phyloP scores from a whole-genome alignment of 768 basidiomycete species.

The Holtermannia corniformis region DNA sequence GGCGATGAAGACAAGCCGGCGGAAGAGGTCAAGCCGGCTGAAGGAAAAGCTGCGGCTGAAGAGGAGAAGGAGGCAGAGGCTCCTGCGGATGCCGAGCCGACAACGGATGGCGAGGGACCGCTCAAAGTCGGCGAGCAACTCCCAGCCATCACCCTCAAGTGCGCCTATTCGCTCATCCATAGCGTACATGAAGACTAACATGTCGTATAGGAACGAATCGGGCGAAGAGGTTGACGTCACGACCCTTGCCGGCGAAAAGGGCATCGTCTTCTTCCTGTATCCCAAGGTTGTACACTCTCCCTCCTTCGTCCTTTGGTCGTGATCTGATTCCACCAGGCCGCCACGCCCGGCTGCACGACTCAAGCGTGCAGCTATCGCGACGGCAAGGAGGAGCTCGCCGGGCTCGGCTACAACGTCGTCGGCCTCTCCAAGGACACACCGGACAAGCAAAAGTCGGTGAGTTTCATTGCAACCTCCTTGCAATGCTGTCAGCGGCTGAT shows the following conservation, averaged over 20 bases:
- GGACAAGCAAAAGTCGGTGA: conserved; percentile 71
- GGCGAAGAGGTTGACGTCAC: conserved; percentile 65
- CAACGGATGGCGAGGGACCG: conserved; percentile 17
- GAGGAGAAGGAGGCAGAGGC: conserved; percentile 33
- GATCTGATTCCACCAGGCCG: conserved; percentile 15
- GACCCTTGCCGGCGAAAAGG: conserved; percentile 54
- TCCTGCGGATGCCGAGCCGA: conserved; percentile 23
- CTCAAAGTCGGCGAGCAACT: conserved; percentile 67
- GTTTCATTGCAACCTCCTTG: conserved; percentile 12
- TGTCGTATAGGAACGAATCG: conserved; percentile 66
- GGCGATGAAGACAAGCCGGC: conserved; percentile 11
- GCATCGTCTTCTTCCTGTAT: conserved; percentile 55
- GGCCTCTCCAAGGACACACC: conserved; percentile 51
- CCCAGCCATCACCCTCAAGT: conserved; percentile 62
- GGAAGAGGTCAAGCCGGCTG: conserved; percentile 10
- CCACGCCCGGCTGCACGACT: conserved; percentile 63
- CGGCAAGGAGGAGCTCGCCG: conserved; percentile 62
- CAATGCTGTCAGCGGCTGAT: conserved; percentile 16
- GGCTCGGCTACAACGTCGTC: conserved; percentile 62
- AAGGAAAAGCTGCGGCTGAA: conserved; percentile 2
- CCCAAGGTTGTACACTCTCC: conserved; percentile 31
- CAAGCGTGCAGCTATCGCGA: conserved; percentile 92
- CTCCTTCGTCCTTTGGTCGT: conserved; percentile 43
- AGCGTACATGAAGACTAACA: too few relatives aligned
- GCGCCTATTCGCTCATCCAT: not conserved